phyloP scores from a whole-genome alignment of 768 basidiomycete species.

The Rhizopogon vesiculosus region DNA sequence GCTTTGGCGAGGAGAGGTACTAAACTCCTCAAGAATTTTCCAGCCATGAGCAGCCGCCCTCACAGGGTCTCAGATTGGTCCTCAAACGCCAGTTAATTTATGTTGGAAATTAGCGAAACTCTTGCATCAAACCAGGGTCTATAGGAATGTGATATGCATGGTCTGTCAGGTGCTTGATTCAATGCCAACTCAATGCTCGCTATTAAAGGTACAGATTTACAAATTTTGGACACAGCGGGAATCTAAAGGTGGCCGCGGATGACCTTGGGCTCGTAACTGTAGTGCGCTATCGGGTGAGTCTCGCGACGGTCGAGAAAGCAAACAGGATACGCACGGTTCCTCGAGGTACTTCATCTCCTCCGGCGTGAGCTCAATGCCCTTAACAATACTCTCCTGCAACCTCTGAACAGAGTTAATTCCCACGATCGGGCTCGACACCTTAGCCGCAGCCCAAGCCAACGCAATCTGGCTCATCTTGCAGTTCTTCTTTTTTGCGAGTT shows the following conservation, averaged over 20 bases:
- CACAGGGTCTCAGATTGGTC: too few species aligned
- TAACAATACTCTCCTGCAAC: slow-evolving; percentile 25
- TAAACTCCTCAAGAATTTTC: too few species aligned
- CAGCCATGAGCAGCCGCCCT: too few species aligned
- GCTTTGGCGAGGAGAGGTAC: too few species aligned
- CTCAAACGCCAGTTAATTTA: too few species aligned
- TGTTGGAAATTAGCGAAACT: background rate
- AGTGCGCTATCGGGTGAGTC: background rate
- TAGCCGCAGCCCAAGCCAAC: slow-evolving; percentile 35
- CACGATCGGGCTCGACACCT: slow-evolving; percentile 42
- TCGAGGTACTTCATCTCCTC: slow-evolving; percentile 29
- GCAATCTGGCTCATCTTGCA: slow-evolving; percentile 43
- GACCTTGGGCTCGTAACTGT: slow-evolving; percentile 14
- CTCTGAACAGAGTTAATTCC: slow-evolving; percentile 31
- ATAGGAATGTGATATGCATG: slow-evolving; percentile 10
- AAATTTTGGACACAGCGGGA: background rate
- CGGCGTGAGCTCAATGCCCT: slow-evolving; percentile 16
- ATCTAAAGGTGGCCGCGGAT: slow-evolving; percentile 14
- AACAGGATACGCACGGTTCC: slow-evolving; percentile 17
- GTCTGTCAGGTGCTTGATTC: background rate
- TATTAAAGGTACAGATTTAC: background rate
- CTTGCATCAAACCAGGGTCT: slow-evolving; percentile 8
- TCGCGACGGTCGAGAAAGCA: background rate
- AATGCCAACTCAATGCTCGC: background rate
- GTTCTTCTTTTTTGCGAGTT: slow-evolving; percentile 34